Evolutionary conservation across 805 yeast genomes (phyloP), one percentile per base, ranked within the genome.

Genomic region (Pichia pseudocactophila): DNA sequence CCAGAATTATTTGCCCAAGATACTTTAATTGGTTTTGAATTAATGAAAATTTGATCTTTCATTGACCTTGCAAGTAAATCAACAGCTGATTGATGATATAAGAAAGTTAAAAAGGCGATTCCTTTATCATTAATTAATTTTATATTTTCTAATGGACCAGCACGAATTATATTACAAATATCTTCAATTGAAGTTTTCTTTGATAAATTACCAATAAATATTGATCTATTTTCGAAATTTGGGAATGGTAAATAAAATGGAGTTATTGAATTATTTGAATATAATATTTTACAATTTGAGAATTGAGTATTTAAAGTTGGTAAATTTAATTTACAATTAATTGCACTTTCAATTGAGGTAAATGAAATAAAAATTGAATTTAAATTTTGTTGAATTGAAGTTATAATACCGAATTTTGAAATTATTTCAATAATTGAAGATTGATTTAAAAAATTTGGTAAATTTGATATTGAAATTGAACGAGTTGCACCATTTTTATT

Each of bases 1-100:
- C 89, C 88, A 13, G 82, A 67, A 50, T 77, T 78, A 33, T 74
- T 73, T 32, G 80, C 86, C 90, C 90, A 83, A 11, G 84, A 84
- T 30, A 83, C 75, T 46, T 71, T 76, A 10, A 82, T 57, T 48
- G 72, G 75, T 50, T 73, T 71, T 2, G 81, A 79, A 57, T 80
- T 84, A 18, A 83, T 65, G 2, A 72, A 65, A 30, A 83, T 61
- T 34, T 78, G 80, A 49, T 78, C 78, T 48, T 72, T 62, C 5
- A 52, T 45, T 1, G 45, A 42, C 51, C 71, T 73, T 17, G 80
- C 73, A 57, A 69, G 80, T 55, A 82, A 82, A 50, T 78, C 78
- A 12, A 78, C 73, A 0, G 90, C 88, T 15, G 81, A 68, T 13
- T 69, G 58, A 5, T 83, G 70, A 44, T 80, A 80, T 37, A 83